Evolutionary conservation across 2,329 filamentous ascomycete species (phyloP).

Genomic region (Colletotrichum limetticola): DNA sequence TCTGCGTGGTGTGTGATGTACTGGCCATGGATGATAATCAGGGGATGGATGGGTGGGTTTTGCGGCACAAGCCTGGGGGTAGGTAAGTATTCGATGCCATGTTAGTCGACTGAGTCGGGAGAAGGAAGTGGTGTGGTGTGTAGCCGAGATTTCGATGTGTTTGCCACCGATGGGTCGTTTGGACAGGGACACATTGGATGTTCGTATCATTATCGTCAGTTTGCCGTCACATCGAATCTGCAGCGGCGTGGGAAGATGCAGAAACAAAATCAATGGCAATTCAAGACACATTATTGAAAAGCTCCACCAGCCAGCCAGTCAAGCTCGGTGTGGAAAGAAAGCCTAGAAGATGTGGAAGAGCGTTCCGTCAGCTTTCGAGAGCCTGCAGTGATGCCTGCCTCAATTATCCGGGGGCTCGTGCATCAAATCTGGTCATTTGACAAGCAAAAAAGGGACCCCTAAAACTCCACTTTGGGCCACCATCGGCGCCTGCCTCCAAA

Average conservation of each 20-base stretch:
- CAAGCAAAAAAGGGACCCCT: conserved; percentile 23
- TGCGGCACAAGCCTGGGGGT: neutral
- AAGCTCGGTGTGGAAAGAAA: neutral
- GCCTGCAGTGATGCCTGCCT: too few species aligned
- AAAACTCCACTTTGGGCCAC: conserved; percentile 23
- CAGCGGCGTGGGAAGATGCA: neutral
- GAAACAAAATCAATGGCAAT: neutral
- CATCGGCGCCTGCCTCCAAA: conserved; percentile 3
- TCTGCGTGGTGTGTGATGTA: conserved; percentile 3
- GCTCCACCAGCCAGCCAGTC: neutral
- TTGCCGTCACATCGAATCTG: neutral
- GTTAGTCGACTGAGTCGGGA: neutral
- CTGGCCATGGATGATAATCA: neutral
- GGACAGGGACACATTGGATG: neutral
- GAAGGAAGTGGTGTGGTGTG: neutral
- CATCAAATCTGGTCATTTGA: conserved; percentile 31
- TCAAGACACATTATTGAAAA: neutral
- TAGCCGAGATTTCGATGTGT: neutral
- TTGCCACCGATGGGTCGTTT: neutral
- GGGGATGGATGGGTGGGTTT: neutral
- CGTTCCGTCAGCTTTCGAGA: neutral
- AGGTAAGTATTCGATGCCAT: too few species aligned
- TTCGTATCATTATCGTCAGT: neutral
- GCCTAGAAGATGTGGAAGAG: neutral
- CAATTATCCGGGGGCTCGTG: neutral